Evolutionary conservation across 805 yeast species (phyloP).

Genomic region (Lipomyces japonicus): DNA sequence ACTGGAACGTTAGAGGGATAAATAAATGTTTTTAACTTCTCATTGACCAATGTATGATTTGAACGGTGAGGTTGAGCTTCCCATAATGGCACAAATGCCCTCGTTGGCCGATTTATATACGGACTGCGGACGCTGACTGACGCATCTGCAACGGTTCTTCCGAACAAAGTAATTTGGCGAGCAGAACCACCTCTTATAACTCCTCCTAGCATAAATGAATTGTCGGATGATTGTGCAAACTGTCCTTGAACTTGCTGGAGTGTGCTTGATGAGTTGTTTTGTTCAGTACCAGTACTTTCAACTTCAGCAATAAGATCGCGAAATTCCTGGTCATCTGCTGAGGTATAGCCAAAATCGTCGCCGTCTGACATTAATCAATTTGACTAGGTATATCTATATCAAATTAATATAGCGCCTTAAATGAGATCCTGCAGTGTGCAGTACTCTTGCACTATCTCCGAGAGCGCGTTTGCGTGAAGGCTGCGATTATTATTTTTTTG

Average conservation of each 20-base stretch:
- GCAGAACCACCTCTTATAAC: no score
- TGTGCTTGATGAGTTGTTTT: not conserved
- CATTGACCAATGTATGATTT: conserved; percentile 45
- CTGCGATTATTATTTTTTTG: no score
- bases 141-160: conserved; percentile 1
- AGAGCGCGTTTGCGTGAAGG: no score
- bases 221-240: not conserved
- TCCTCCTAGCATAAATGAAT: not conserved
- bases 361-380: not conserved
- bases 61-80: conserved; percentile 7
- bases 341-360: conserved; percentile 2
- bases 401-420: no score
- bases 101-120: conserved; percentile 3
- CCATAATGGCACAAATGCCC: conserved; percentile 12
- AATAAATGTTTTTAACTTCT: conserved; percentile 48
- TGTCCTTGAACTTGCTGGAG: not conserved
- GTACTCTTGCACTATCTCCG: no score
- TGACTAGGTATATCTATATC: no score
- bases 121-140: not conserved
- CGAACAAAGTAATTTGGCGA: conserved; percentile 3
- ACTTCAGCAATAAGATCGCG: not conserved
- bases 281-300: not conserved
- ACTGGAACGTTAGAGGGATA: conserved; percentile 84
- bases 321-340: not conserved
- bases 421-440: no score